A percentile compares a stretch with the other conserved stretches of the same genome.
Conservation (phyloP, 257 asterid species). For the Ligustrum vulgare region DNA sequence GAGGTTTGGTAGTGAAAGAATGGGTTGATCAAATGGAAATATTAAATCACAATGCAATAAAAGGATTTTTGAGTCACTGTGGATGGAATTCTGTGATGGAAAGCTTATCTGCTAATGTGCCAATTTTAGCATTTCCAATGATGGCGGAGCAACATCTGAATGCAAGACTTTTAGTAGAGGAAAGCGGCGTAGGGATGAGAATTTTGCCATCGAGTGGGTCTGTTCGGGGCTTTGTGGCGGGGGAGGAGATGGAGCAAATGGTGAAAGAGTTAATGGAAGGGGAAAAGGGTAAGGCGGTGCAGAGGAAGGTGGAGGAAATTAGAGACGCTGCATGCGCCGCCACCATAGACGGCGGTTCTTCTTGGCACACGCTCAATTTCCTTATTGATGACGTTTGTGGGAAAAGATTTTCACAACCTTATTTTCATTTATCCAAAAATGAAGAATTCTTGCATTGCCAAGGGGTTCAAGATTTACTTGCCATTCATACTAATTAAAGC, state of each 20-base stretch:
- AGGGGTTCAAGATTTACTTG: too few species aligned
- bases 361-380: constrained; percentile 34
- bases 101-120: constrained; percentile 52
- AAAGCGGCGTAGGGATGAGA: constrained; percentile 49
- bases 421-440: too few species aligned
- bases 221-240: constrained; percentile 49
- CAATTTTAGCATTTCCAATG: constrained; percentile 63
- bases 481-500: too few species aligned
- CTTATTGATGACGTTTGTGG: constrained; percentile 31
- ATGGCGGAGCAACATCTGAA: constrained; percentile 79
- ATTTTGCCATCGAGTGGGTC: constrained; percentile 43
- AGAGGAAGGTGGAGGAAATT: constrained; percentile 42
- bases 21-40: constrained; percentile 65
- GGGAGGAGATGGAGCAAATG: constrained; percentile 50
- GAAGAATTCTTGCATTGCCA: too few species aligned
- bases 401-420: background rate
- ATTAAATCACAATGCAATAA: constrained; percentile 41
- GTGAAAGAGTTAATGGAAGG: constrained; percentile 52
- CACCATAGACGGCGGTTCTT: constrained; percentile 50
- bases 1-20: constrained; percentile 49
- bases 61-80: constrained; percentile 69
- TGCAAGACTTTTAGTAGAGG: constrained; percentile 55
- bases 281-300: constrained; percentile 35
- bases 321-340: constrained; percentile 37
- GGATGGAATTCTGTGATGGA: constrained; percentile 83